Conservation (phyloP, 139 green algal genomes). For the Chlamydomonas incerta region DNA sequence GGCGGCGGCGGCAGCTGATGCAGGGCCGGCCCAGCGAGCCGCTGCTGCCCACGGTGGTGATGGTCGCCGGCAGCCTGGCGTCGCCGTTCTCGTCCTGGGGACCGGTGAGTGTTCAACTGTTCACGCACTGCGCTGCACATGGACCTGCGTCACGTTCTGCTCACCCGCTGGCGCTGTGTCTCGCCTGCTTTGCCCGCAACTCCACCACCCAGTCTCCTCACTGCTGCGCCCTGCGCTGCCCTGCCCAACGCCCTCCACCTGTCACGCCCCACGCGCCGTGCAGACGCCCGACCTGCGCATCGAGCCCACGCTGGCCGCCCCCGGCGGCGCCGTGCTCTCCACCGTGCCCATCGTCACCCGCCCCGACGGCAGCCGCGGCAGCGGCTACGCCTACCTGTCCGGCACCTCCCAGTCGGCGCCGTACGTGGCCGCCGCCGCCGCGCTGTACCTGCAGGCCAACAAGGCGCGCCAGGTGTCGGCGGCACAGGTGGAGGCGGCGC, state of each 20-base stretch:
- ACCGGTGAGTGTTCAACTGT: conserved; percentile 22
- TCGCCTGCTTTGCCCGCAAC: too few relatives aligned
- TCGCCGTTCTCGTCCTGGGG: conserved; percentile 25
- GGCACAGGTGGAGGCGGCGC: not conserved
- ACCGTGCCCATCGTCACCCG: not conserved
- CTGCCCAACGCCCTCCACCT: not conserved
- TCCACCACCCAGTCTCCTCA: not conserved
- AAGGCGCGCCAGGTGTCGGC: not conserved
- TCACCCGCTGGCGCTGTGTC: too few relatives aligned
- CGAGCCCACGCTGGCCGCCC: not conserved
- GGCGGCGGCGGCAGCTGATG: not conserved
- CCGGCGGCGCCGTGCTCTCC: conserved; percentile 15
- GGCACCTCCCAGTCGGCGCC: conserved; percentile 50
- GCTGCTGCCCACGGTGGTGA: not conserved
- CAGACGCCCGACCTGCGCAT: conserved; percentile 30
- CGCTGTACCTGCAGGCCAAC: conserved; percentile 23
- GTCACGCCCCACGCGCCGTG: not conserved
- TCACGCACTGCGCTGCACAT: too few relatives aligned
- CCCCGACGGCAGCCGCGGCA: not conserved
- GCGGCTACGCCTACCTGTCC: conserved; percentile 21
- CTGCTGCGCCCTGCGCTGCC: not conserved
- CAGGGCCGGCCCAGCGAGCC: not conserved
- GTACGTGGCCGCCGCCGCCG: conserved; percentile 33
- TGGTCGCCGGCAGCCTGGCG: not conserved
- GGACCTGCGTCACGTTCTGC: too few relatives aligned